These are phyloP conservation scores for Serendipita sp. DNA, from an alignment of 768 basidiomycete genomes.

Conservation along the genomic window DNA sequence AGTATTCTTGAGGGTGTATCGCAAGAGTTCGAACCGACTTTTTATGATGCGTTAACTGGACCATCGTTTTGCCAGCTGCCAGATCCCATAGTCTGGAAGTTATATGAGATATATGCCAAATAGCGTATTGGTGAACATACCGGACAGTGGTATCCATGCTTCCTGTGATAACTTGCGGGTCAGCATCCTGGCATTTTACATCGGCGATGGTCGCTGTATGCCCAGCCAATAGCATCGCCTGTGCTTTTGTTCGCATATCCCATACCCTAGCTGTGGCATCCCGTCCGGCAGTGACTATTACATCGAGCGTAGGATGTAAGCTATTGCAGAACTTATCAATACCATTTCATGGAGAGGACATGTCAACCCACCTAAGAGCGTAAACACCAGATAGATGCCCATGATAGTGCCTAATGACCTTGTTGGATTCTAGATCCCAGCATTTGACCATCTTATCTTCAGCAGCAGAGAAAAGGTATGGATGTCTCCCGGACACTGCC, in stretches of 20 bases:
- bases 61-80: conserved; percentile 92
- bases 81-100: conserved; percentile 76
- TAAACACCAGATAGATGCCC: conserved; percentile 98
- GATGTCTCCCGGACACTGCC: conserved; percentile 83
- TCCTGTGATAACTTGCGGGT: conserved; percentile 95
- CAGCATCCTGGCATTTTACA: conserved; percentile 91
- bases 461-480: conserved; percentile 92
- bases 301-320: conserved; percentile 87
- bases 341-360: too few relatives aligned
- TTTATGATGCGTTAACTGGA: conserved; percentile 97
- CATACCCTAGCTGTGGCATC: conserved; percentile 96
- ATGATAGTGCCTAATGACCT: conserved; percentile 97
- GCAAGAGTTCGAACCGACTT: conserved; percentile 91
- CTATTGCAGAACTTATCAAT: conserved; percentile 16
- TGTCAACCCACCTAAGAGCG: conserved; percentile 35
- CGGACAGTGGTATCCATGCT: conserved; percentile 96
- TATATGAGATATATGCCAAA: conserved; percentile 2
- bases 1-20: conserved; percentile 92
- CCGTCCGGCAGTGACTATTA: conserved; percentile 87
- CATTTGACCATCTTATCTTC: conserved; percentile 99
- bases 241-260: conserved; percentile 98
- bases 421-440: conserved; percentile 98
- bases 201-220: conserved; percentile 93
- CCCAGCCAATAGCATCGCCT: conserved; percentile 82
- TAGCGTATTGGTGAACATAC: conserved; percentile 24